These are phyloP conservation scores for Amanita fuliginea DNA, from an alignment of 768 basidiomycete species.

Conservation along the genomic window DNA sequence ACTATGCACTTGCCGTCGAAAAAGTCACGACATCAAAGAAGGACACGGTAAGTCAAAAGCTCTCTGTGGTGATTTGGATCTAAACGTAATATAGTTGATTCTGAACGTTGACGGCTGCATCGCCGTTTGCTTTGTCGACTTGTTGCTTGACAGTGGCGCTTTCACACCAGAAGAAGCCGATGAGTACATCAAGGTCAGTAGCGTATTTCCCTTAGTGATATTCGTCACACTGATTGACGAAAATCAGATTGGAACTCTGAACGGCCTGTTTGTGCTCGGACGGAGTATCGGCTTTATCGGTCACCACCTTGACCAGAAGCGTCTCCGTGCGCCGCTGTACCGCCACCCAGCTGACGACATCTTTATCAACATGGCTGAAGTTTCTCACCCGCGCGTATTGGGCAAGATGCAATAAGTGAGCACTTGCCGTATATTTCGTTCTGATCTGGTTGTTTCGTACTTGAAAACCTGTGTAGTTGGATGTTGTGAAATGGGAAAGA, in stretches of 20 bases:
- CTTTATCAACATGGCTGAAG: constrained; percentile 88
- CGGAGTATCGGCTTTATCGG: constrained; percentile 98
- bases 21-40: constrained; percentile 97
- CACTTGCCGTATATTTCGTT: no score
- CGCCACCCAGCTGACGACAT: constrained; percentile 93
- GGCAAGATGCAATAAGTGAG: constrained; percentile 30
- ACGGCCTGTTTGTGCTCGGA: constrained; percentile 95
- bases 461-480: no score
- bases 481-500: no score
- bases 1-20: constrained; percentile 95
- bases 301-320: constrained; percentile 94
- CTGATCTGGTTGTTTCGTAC: no score
- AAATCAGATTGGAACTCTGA: constrained; percentile 72
- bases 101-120: constrained; percentile 96
- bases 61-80: constrained; percentile 20
- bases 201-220: neutral
- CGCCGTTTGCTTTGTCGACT: constrained; percentile 92
- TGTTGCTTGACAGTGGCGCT: constrained; percentile 84
- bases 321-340: constrained; percentile 86
- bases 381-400: constrained; percentile 73
- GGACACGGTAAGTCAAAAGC: constrained; percentile 55
- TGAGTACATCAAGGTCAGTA: constrained; percentile 79
- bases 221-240: neutral
- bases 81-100: constrained; percentile 47
- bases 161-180: constrained; percentile 95